phyloP scores from a whole-genome alignment of 129 eudicot species.

The Mikania micrantha region DNA sequence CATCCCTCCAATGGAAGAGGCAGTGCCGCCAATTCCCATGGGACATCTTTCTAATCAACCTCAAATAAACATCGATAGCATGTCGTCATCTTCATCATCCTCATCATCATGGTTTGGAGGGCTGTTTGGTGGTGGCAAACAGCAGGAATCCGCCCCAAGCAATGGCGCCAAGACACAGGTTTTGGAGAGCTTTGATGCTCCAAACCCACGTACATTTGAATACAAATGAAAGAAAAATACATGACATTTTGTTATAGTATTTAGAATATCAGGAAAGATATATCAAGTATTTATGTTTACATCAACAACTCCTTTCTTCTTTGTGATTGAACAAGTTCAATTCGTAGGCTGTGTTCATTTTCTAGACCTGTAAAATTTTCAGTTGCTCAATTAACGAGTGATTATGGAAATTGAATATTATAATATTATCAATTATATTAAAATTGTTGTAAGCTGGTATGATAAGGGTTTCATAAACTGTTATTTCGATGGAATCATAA shows the following conservation, averaged over 20 bases:
- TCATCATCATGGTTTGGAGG: constrained; percentile 81
- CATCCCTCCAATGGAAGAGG: constrained; percentile 57
- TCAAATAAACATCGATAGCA: constrained; percentile 31
- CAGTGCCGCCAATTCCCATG: constrained; percentile 49
- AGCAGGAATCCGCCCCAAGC: constrained; percentile 42
- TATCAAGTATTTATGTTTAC: not conserved
- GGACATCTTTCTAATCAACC: constrained; percentile 53
- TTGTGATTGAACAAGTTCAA: too few relatives aligned
- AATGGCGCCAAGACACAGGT: constrained; percentile 67
- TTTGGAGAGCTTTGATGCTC: constrained; percentile 90
- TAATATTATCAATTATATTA: too few relatives aligned
- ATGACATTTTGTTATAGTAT: not conserved
- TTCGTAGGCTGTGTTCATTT: too few relatives aligned
- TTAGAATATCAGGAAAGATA: not conserved
- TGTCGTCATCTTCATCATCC: constrained; percentile 28
- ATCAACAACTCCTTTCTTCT: not conserved
- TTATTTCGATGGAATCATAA: too few relatives aligned
- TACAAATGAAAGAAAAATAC: constrained; percentile 44
- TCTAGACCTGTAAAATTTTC: too few relatives aligned
- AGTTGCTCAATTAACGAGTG: too few relatives aligned
- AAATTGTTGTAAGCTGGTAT: too few relatives aligned
- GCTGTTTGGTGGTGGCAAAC: constrained; percentile 69
- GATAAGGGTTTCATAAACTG: too few relatives aligned
- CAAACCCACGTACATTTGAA: constrained; percentile 76
- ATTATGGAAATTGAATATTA: too few relatives aligned